A percentile compares a stretch with the other conserved stretches of the same genome.
Evolutionary conservation across 2,329 filamentous ascomycete species (phyloP).

Genomic region (Ophiognomonia clavigignenti-juglandacearum): DNA sequence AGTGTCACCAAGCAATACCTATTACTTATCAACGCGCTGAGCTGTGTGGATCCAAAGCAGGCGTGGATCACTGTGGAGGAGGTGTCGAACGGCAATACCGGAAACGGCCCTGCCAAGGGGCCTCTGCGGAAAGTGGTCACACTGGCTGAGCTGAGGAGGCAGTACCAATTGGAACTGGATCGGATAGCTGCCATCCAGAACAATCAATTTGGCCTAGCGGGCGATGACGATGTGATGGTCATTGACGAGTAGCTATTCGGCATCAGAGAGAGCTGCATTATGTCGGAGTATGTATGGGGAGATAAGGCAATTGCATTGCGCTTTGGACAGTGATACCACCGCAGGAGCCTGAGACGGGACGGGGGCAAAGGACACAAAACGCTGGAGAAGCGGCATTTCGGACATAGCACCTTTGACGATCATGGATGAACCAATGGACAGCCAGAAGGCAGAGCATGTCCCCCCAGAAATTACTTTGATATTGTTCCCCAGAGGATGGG

Average conservation of each 20-base stretch:
- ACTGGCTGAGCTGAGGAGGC: slow-evolving; percentile 77
- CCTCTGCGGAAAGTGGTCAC: slow-evolving; percentile 74
- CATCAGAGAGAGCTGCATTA: background rate
- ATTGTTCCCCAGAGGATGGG: too few relatives aligned
- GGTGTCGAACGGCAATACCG: slow-evolving; percentile 9
- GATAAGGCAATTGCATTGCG: background rate
- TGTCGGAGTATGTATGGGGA: background rate
- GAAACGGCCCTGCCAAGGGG: slow-evolving; percentile 14
- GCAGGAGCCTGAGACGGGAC: background rate
- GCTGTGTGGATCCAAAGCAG: slow-evolving; percentile 76
- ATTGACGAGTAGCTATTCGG: slow-evolving; percentile 13
- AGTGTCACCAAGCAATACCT: slow-evolving; percentile 72
- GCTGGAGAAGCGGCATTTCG: background rate
- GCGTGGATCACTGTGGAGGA: slow-evolving; percentile 69
- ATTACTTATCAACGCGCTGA: slow-evolving; percentile 88
- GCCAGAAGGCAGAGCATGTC: background rate
- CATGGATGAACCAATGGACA: slow-evolving; percentile 1
- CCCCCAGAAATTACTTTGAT: slow-evolving; percentile 4
- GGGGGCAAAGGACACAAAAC: background rate
- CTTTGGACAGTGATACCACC: slow-evolving; percentile 13
- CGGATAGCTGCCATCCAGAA: slow-evolving; percentile 81
- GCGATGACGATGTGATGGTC: slow-evolving; percentile 45
- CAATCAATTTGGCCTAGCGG: slow-evolving; percentile 77
- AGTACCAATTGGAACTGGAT: slow-evolving; percentile 88
- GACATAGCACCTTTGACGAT: slow-evolving; percentile 1